Base-by-base conservation (phyloP, 345 rosid species). In the Aquilaria yunnanensis region DNA sequence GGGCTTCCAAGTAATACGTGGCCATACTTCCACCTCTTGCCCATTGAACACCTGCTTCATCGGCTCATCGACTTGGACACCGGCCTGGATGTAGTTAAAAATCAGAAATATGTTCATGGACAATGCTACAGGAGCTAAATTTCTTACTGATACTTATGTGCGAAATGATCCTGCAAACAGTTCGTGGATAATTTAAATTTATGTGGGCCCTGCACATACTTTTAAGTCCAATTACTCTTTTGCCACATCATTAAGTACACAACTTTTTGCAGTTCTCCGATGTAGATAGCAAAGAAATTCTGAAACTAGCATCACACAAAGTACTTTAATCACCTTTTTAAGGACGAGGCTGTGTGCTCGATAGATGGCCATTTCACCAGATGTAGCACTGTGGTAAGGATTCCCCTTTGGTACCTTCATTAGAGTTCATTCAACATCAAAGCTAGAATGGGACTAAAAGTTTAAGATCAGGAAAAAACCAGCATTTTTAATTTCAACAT, bases 1-100 rank as follows among this genome's bases (percentile, higher is more conserved):
- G 32, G 97, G 92, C 65, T 83, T 85, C 99, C 97, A 90, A 37
- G 77, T 71, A 68, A 94, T 72, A 13, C 85, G 88, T 45, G 98
- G 83, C 97, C 97, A 93, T 48, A 88, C 88, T 80, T 93, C 97
- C 59, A 93, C 95, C 66, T 88, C 95, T 81, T 94, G 99, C 7
- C 89, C 95, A 43, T 82, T 94, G 70, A 88, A 85, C 56, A 83
- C 86, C 61, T 74, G 75, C 30, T 49, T 60, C 49, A 80, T 78
- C 29, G 98, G 96, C 71, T 82, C 86, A 64, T 61, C 90, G 12
- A 90, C 79, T 77, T 77, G 76, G 49, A 79, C 84, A 67, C 96
- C 98, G 67, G 80, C 96, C 98, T 86, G 62, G 12, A 68, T 10
- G 57, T 29, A 74, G 49, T 67, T 9, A 56, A 48, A 32, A 63